Percentiles rank a stretch among this genome's conserved stretches.
Conservation (phyloP, 129 eudicot species). For the Artemisia annua region DNA sequence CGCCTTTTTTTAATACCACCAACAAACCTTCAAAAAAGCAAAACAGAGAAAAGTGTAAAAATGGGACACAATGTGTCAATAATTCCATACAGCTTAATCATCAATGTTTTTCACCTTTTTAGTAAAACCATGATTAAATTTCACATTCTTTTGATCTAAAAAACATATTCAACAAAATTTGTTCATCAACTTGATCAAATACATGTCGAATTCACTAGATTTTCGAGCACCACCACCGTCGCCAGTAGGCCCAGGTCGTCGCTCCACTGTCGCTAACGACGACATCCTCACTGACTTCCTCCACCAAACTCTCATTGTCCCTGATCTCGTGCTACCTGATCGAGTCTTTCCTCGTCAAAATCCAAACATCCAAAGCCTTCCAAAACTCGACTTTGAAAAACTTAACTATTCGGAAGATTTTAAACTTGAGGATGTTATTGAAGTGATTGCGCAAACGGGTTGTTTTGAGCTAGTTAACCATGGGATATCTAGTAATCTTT, state of each 20-base stretch:
- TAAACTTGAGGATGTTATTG: constrained; percentile 12
- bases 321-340: constrained; percentile 70
- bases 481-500: constrained; percentile 42
- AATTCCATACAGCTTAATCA: constrained; percentile 33
- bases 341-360: constrained; percentile 72
- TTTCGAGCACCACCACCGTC: constrained; percentile 96
- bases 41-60: constrained; percentile 20
- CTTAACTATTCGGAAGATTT: background rate
- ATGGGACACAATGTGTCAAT: constrained; percentile 29
- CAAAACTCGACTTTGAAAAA: constrained; percentile 44
- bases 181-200: constrained; percentile 1
- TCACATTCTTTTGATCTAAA: background rate
- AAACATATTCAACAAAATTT: background rate
- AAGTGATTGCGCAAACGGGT: constrained; percentile 45
- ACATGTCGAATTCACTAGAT: constrained; percentile 46
- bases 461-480: constrained; percentile 75
- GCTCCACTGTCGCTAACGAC: constrained; percentile 64
- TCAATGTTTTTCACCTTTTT: constrained; percentile 12
- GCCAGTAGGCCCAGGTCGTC: constrained; percentile 74
- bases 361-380: constrained; percentile 44
- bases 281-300: constrained; percentile 66
- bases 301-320: constrained; percentile 64
- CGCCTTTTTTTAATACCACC: constrained; percentile 26
- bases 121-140: background rate
- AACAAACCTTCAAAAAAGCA: constrained; percentile 32